phyloP scores from a whole-genome alignment of 495 filamentous ascomycete species.

The Polyplosphaeria fusca region DNA sequence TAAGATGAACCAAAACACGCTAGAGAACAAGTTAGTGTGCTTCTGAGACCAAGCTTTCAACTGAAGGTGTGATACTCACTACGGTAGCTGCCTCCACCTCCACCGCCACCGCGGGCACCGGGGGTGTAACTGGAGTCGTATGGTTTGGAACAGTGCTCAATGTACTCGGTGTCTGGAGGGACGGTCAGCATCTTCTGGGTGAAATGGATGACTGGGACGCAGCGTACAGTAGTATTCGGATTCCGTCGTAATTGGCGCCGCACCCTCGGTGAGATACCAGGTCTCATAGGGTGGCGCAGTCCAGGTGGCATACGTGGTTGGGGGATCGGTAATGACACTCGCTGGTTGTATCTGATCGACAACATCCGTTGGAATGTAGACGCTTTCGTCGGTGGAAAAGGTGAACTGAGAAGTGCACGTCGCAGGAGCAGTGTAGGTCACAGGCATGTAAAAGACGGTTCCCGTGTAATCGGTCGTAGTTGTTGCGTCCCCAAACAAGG shows the following conservation, averaged over 20 bases:
- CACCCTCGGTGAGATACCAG: conserved; percentile 6
- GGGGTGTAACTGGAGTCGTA: background rate
- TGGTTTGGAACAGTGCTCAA: conserved; percentile 5
- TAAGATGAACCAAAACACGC: conserved; percentile 3
- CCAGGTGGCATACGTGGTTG: conserved; percentile 2
- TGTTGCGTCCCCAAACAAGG: background rate
- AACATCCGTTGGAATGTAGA: conserved; percentile 8
- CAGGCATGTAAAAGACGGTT: conserved; percentile 1
- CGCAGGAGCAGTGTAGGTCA: conserved; percentile 10
- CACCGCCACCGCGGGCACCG: background rate
- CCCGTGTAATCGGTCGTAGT: background rate
- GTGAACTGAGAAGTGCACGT: conserved; percentile 2
- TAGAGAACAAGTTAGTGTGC: too few species aligned
- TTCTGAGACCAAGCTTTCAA: background rate
- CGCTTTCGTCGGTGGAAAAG: background rate
- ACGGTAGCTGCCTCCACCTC: background rate
- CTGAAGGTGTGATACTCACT: too few species aligned
- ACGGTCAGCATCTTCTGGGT: too few species aligned
- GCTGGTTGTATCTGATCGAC: background rate
- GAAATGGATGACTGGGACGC: too few species aligned
- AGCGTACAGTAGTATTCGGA: conserved; percentile 7
- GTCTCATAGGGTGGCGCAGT: background rate
- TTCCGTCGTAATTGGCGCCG: conserved; percentile 5
- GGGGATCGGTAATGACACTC: background rate
- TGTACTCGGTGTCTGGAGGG: background rate